phyloP scores from a whole-genome alignment of 805 yeast genomes.

The Pichia cabralensis region DNA sequence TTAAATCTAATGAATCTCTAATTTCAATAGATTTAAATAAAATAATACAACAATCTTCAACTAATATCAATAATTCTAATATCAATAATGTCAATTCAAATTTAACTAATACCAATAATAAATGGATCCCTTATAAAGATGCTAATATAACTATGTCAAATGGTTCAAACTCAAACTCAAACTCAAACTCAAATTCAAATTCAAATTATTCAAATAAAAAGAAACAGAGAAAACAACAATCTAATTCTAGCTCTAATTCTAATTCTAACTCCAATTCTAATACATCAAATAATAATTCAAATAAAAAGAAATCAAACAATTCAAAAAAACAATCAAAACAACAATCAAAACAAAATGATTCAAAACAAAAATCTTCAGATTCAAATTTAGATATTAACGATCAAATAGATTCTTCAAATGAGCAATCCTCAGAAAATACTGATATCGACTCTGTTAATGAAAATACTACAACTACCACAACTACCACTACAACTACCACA shows the following conservation, averaged over 20 bases:
- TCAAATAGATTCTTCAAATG: too few species aligned
- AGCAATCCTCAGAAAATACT: too few species aligned
- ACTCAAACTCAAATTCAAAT: background rate
- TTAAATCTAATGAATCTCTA: slow-evolving; percentile 16
- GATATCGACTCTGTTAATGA: too few species aligned
- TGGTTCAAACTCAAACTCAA: slow-evolving; percentile 1
- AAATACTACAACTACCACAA: background rate
- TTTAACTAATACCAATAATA: slow-evolving; percentile 38
- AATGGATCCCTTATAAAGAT: slow-evolving; percentile 66
- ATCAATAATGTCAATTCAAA: slow-evolving; percentile 12
- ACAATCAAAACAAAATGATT: too few species aligned
- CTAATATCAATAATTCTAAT: slow-evolving; percentile 2
- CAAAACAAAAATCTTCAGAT: too few species aligned
- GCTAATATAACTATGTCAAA: slow-evolving; percentile 32
- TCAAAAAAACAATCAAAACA: too few species aligned
- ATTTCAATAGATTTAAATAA: slow-evolving; percentile 8
- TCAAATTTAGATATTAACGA: too few species aligned
- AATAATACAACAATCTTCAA: background rate
- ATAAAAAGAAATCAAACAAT: too few species aligned
- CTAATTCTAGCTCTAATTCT: background rate
- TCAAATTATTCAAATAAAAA: background rate
- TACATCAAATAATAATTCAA: too few species aligned
- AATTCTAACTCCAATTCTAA: background rate
- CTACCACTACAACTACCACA: slow-evolving; percentile 2
- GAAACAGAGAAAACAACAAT: background rate